These are phyloP conservation scores for Colletotrichum zoysiae DNA, from an alignment of 2,329 filamentous ascomycete species.

Conservation along the genomic window DNA sequence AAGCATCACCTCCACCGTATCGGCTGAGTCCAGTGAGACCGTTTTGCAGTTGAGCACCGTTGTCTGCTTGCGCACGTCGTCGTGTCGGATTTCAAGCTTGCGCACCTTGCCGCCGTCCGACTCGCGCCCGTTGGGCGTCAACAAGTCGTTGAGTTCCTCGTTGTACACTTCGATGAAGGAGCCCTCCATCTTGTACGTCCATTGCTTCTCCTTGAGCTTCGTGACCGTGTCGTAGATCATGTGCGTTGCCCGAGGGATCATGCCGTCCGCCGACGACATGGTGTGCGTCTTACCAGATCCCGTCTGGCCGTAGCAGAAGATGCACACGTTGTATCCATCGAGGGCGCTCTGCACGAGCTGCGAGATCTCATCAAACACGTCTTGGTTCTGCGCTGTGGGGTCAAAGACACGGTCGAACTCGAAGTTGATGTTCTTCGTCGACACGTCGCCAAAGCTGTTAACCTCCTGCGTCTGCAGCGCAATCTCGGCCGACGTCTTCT, in stretches of 20 bases:
- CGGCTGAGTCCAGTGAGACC: constrained; percentile 81
- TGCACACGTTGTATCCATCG: constrained; percentile 98
- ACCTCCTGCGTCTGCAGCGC: constrained; percentile 85
- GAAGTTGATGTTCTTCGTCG: constrained; percentile 85
- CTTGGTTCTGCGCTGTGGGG: constrained; percentile 80
- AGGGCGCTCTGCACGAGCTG: constrained; percentile 96
- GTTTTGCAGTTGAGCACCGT: constrained; percentile 84
- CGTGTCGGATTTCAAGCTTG: constrained; percentile 91
- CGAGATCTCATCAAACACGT: constrained; percentile 96
- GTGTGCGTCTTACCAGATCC: constrained; percentile 97
- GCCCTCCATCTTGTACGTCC: constrained; percentile 94
- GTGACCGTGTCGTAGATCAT: constrained; percentile 94
- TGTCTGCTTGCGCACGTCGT: constrained; percentile 84
- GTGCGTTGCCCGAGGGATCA: constrained; percentile 93
- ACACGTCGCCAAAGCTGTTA: constrained; percentile 81
- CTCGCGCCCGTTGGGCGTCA: constrained; percentile 70
- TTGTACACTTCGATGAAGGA: constrained; percentile 99
- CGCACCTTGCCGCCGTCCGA: constrained; percentile 75
- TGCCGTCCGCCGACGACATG: constrained; percentile 91
- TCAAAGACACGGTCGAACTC: constrained; percentile 94
- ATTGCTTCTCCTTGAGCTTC: constrained; percentile 88
- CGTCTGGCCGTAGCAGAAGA: constrained; percentile 98
- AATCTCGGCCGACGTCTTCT: constrained; percentile 89
- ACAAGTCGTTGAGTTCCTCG: constrained; percentile 92
- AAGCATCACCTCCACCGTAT: constrained; percentile 84